Conservation (phyloP, 805 yeast species). For the Cyberlindnera mississippiensis region DNA sequence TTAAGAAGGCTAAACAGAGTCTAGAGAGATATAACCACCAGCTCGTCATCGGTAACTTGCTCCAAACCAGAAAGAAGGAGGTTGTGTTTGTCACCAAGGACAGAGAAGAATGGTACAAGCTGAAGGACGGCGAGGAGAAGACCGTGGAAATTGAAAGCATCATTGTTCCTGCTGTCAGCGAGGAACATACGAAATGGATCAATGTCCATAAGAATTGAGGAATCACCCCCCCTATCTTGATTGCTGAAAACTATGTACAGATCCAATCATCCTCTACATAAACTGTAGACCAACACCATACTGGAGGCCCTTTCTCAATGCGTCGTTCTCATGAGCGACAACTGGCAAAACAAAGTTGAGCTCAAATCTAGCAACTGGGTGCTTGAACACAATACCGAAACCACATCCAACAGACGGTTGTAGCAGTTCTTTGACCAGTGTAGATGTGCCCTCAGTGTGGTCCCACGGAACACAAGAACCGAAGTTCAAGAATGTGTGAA, state of each 20-base stretch:
- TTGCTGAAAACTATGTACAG: background rate
- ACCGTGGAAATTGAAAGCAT: conserved; percentile 68
- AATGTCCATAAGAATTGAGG: conserved; percentile 14
- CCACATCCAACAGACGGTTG: conserved; percentile 54
- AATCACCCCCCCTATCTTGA: background rate
- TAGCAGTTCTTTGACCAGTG: conserved; percentile 28
- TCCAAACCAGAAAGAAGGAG: conserved; percentile 83
- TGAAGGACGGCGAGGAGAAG: conserved; percentile 37
- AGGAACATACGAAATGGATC: conserved; percentile 64
- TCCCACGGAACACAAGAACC: conserved; percentile 53
- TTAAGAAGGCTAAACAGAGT: conserved; percentile 75
- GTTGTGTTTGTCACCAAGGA: conserved; percentile 73
- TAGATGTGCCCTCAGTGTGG: conserved; percentile 21
- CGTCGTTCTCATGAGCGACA: conserved; percentile 45
- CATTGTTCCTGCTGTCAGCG: conserved; percentile 74
- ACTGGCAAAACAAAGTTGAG: conserved; percentile 62
- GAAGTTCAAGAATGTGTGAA: conserved; percentile 61
- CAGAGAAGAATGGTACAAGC: conserved; percentile 45
- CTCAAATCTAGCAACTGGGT: conserved; percentile 65
- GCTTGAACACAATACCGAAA: conserved; percentile 55
- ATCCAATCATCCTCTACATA: conserved; percentile 33
- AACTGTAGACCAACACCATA: conserved; percentile 62
- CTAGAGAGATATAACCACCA: conserved; percentile 86
- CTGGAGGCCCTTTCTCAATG: conserved; percentile 59
- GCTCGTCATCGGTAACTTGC: conserved; percentile 86